phyloP scores from a whole-genome alignment of 2,329 filamentous ascomycete species.

The Clonostachys rosea region DNA sequence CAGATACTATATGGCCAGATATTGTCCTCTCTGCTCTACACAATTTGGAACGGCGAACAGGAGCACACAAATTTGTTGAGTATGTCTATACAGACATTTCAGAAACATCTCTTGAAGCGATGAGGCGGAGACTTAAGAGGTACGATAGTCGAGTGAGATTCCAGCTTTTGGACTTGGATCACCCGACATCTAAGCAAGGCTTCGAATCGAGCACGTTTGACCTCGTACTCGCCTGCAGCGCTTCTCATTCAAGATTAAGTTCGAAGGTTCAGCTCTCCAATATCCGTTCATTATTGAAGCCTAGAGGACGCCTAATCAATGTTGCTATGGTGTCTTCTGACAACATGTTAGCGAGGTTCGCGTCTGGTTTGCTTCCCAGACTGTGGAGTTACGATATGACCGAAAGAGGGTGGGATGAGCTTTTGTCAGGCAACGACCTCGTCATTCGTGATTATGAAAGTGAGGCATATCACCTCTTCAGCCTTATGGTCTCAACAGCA shows the following conservation, averaged over 20 bases:
- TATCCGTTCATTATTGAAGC: conserved; percentile 1
- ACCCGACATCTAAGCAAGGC: conserved; percentile 11
- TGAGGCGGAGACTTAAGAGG: no score
- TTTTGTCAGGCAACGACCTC: conserved; percentile 4
- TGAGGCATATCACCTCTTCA: neutral
- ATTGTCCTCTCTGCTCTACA: conserved; percentile 7
- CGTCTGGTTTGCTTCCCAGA: conserved; percentile 5
- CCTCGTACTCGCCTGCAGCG: conserved; percentile 14
- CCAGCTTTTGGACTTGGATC: conserved; percentile 21
- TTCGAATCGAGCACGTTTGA: conserved; percentile 13
- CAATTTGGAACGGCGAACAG: conserved; percentile 36
- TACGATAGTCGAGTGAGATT: conserved; percentile 13
- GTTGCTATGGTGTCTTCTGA: neutral
- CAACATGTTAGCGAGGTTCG: neutral
- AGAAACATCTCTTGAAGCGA: conserved; percentile 9
- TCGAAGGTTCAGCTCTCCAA: neutral
- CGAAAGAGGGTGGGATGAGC: conserved; percentile 3
- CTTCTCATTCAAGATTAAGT: conserved; percentile 14
- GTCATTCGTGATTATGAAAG: conserved; percentile 2
- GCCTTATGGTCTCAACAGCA: conserved; percentile 2
- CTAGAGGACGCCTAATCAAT: conserved; percentile 2
- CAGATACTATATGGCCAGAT: neutral
- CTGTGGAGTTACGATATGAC: conserved; percentile 21
- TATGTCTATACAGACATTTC: conserved; percentile 16
- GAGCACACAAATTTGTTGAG: conserved; percentile 8